These are phyloP conservation scores for Leucaena leucocephala DNA, from an alignment of 306 rosid species.

Conservation along the genomic window DNA sequence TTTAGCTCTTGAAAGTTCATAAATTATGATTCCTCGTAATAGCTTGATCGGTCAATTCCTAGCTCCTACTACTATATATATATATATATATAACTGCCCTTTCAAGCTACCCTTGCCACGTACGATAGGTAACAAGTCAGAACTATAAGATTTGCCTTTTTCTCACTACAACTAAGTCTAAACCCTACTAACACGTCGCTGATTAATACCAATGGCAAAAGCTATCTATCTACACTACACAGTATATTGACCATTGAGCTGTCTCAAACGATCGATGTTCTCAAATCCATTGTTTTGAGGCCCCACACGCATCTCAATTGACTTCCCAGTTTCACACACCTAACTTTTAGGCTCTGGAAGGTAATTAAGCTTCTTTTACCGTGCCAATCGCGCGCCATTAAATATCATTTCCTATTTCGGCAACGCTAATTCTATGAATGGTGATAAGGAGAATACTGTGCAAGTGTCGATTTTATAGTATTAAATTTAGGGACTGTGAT, in stretches of 20 bases:
- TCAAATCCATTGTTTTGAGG: not conserved
- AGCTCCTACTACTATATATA: conserved; percentile 33
- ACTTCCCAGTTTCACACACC: not conserved
- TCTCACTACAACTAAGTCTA: conserved; percentile 34
- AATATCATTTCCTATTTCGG: conserved; percentile 31
- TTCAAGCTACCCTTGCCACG: conserved; percentile 25
- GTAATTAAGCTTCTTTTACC: conserved; percentile 23
- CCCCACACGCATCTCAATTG: not conserved
- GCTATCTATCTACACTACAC: not conserved
- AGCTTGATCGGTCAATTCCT: conserved; percentile 44
- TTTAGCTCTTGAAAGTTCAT: conserved; percentile 27
- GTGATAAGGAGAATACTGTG: not conserved
- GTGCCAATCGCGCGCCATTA: conserved; percentile 17
- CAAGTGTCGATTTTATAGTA: not conserved
- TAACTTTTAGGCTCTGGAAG: not conserved
- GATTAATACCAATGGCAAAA: not conserved
- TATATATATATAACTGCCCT: conserved; percentile 15
- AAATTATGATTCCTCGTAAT: conserved; percentile 45
- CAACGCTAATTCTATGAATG: not conserved
- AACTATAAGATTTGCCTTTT: conserved; percentile 27
- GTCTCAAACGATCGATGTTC: not conserved
- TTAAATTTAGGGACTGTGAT: not conserved
- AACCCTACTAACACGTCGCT: not conserved
- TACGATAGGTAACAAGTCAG: conserved; percentile 25
- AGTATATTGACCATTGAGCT: not conserved